Evolutionary conservation across 495 filamentous ascomycete species (phyloP), one percentile per base, ranked within the genome.

Genomic region (Penicillium atrosanguineum): DNA sequence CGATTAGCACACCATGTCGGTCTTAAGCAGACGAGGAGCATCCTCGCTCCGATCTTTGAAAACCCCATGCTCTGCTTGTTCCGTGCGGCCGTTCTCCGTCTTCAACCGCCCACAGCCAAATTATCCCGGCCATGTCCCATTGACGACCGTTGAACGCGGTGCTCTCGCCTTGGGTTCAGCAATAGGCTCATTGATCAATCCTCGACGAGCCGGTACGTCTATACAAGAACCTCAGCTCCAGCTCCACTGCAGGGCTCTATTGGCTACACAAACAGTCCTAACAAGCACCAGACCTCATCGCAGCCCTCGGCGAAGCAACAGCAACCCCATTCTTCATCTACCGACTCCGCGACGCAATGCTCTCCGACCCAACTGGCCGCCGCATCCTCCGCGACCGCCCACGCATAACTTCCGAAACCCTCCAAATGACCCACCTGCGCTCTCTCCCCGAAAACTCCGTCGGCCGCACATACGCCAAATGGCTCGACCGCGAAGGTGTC

Each of bases 301-400:
- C 94, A 20, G 80, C 91, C 21, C 85, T 95, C 15, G 95, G 91
- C 64, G 94, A 98, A 79, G 83, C 91, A 36, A 97, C 93, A 5
- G 89, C 91, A 46, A 89, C 91, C 29, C 94, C 95, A 25, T 96
- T 90, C 78, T 97, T 97, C 75, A 91, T 97, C 69, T 83, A 88
- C 75, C 88, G 89, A 46, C 89, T 99, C 14, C 90, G 90, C 50
- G 81, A 92, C 62, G 90, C 84, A 39, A 98, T 98, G 94, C 89
- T 97, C 47, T 70, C 81, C 11, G 74, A 84, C 55, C 80, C 88
- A 6, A 96, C 90, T 0, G 95, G 94, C 23, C 89, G 94, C 0
- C 86, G 91, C 26, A 96, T 98, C 69, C 86, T 98, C 39, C 86
- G 87, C 51, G 90, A 95, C 51, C 84, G 90, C 1, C 94, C 95